These are phyloP conservation scores for Candida rishiriensis DNA, from an alignment of 805 yeast genomes.

Conservation along the genomic window DNA sequence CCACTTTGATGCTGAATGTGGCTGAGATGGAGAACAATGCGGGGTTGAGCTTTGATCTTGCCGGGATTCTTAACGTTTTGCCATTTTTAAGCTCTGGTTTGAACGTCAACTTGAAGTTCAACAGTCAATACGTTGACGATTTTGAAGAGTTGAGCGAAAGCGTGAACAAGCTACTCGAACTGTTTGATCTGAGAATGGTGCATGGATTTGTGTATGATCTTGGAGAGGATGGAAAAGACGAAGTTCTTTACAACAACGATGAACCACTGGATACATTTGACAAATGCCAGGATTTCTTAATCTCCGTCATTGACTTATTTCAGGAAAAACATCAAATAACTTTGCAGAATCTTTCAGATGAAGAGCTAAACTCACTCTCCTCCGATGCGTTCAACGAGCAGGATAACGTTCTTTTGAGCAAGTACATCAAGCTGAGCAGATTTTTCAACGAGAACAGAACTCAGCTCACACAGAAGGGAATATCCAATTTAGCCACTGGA, in stretches of 20 bases:
- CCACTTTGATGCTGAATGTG: slow-evolving; percentile 37
- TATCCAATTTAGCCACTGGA: slow-evolving; percentile 36
- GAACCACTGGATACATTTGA: slow-evolving; percentile 21
- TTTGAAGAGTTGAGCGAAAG: slow-evolving; percentile 16
- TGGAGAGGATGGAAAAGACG: background rate
- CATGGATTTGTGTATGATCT: slow-evolving; percentile 61
- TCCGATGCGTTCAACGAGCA: slow-evolving; percentile 1
- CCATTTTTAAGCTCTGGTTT: slow-evolving; percentile 70
- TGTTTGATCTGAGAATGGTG: slow-evolving; percentile 38
- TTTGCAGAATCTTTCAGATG: slow-evolving; percentile 5
- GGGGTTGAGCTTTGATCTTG: slow-evolving; percentile 13
- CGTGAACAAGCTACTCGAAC: slow-evolving; percentile 17
- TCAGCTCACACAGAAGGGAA: slow-evolving; percentile 72
- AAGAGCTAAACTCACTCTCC: slow-evolving; percentile 2
- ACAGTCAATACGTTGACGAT: slow-evolving; percentile 29
- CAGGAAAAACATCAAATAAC: slow-evolving; percentile 1
- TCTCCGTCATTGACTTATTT: slow-evolving; percentile 15
- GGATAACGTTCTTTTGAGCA: slow-evolving; percentile 4
- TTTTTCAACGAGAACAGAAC: slow-evolving; percentile 63
- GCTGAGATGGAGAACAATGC: slow-evolving; percentile 25
- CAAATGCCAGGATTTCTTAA: slow-evolving; percentile 26
- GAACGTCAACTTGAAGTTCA: slow-evolving; percentile 65
- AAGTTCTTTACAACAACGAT: background rate
- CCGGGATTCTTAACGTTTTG: slow-evolving; percentile 45
- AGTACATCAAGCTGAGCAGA: slow-evolving; percentile 9